These are phyloP conservation scores for Wickerhamomyces ciferrii DNA, from an alignment of 805 yeast species.

Conservation along the genomic window DNA sequence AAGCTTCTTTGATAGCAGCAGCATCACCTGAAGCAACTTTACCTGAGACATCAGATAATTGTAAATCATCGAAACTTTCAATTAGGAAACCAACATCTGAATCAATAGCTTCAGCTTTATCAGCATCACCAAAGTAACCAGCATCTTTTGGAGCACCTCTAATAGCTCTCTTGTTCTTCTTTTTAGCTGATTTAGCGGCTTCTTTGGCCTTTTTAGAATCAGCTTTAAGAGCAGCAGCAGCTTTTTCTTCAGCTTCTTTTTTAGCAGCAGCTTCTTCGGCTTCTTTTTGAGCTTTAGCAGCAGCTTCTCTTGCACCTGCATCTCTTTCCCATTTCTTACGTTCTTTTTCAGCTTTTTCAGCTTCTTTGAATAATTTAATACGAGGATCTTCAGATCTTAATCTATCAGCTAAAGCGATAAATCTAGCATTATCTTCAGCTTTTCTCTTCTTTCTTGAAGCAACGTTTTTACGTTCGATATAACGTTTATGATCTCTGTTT, in stretches of 20 bases:
- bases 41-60: slow-evolving; percentile 68
- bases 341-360: slow-evolving; percentile 92
- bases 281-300: slow-evolving; percentile 80
- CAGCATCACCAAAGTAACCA: slow-evolving; percentile 79
- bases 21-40: slow-evolving; percentile 57
- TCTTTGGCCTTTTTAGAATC: slow-evolving; percentile 93
- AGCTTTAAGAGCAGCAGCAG: slow-evolving; percentile 55
- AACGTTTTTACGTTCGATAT: slow-evolving; percentile 94
- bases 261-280: slow-evolving; percentile 83
- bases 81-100: slow-evolving; percentile 76
- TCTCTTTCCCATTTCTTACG: slow-evolving; percentile 96
- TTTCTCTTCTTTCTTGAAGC: slow-evolving; percentile 96
- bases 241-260: slow-evolving; percentile 69
- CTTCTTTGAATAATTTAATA: slow-evolving; percentile 87
- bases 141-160: slow-evolving; percentile 81
- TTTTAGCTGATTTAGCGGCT: slow-evolving; percentile 82
- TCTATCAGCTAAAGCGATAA: slow-evolving; percentile 80
- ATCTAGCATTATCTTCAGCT: slow-evolving; percentile 92
- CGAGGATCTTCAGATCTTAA: slow-evolving; percentile 92
- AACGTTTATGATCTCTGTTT: slow-evolving; percentile 98
- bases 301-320: slow-evolving; percentile 97
- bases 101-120: slow-evolving; percentile 60
- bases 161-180: slow-evolving; percentile 90
- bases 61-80: slow-evolving; percentile 75
- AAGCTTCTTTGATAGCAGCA: slow-evolving; percentile 51